phyloP scores from a whole-genome alignment of 257 asterid species.

The Linaria vulgaris region DNA sequence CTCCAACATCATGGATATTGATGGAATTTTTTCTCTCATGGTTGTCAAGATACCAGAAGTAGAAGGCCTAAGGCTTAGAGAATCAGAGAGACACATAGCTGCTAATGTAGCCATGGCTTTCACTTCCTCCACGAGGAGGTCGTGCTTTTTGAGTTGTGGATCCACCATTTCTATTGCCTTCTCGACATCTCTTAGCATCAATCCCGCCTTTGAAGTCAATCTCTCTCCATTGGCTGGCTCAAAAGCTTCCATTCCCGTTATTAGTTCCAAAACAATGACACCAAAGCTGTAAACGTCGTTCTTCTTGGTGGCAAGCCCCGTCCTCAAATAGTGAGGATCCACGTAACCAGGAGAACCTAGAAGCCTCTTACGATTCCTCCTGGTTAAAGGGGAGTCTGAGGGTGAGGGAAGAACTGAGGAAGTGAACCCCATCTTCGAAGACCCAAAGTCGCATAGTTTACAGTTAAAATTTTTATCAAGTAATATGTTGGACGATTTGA shows the following conservation, averaged over 20 bases:
- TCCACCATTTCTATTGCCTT: conserved; percentile 58
- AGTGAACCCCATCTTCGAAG: conserved; percentile 64
- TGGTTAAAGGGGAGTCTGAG: conserved; percentile 13
- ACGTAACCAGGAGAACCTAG: conserved; percentile 77
- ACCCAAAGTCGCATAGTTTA: conserved; percentile 83
- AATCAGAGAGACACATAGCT: conserved; percentile 25
- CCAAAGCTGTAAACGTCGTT: conserved; percentile 74
- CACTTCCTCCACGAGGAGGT: conserved; percentile 42
- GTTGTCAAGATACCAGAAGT: conserved; percentile 21
- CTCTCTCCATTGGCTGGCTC: conserved; percentile 43
- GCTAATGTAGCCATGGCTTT: conserved; percentile 24
- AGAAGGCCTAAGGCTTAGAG: conserved; percentile 28
- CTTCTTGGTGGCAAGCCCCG: conserved; percentile 64
- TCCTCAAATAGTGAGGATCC: conserved; percentile 65
- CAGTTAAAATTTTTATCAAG: conserved; percentile 51
- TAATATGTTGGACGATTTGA: conserved; percentile 64
- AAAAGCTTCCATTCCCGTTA: conserved; percentile 64
- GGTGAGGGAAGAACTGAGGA: conserved; percentile 40
- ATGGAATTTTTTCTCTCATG: conserved; percentile 24
- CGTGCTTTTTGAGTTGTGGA: conserved; percentile 36
- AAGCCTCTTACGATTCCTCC: conserved; percentile 32
- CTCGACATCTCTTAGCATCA: conserved; percentile 36
- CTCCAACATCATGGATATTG: conserved; percentile 7
- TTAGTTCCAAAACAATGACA: conserved; percentile 53
- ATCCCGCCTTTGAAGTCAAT: conserved; percentile 39